phyloP scores from a whole-genome alignment of 371 early-diverging fungal genomes.

The Sporodiniella umbellata region DNA sequence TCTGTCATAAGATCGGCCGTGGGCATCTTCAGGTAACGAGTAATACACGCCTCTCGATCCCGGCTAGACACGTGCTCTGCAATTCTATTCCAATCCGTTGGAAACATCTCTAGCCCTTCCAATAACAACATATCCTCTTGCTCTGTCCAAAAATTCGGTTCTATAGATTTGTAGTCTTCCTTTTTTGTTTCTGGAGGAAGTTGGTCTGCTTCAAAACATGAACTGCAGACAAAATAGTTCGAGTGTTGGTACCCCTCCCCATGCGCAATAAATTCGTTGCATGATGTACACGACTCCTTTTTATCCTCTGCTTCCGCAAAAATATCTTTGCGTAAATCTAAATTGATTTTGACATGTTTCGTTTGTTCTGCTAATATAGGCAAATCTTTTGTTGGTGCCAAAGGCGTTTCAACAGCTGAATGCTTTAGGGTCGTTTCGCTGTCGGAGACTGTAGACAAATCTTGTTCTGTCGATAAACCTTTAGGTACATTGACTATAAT shows the following conservation, averaged over 20 bases:
- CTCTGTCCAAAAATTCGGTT: constrained; percentile 29
- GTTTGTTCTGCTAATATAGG: neutral
- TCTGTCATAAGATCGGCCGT: constrained; percentile 69
- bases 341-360: neutral
- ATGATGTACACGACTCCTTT: neutral
- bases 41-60: constrained; percentile 40
- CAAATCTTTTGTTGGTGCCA: too few species aligned
- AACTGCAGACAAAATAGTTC: constrained; percentile 4
- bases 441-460: too few species aligned
- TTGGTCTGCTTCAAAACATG: constrained; percentile 7
- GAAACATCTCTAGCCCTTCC: constrained; percentile 43
- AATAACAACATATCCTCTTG: constrained; percentile 38
- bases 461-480: neutral
- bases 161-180: constrained; percentile 16
- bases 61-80: constrained; percentile 38
- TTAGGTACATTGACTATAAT: constrained; percentile 20
- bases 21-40: constrained; percentile 41
- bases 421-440: neutral
- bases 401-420: too few species aligned
- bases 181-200: neutral
- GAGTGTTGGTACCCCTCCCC: constrained; percentile 7
- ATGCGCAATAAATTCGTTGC: neutral
- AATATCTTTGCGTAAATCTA: constrained; percentile 21
- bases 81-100: constrained; percentile 37
- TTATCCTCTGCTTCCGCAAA: constrained; percentile 5